Percentiles rank a stretch among this genome's conserved stretches.
These are phyloP conservation scores for Climacium dendroides DNA, from an alignment of 225 moss, liverwort and hornwort genomes.

Conservation along the genomic window DNA sequence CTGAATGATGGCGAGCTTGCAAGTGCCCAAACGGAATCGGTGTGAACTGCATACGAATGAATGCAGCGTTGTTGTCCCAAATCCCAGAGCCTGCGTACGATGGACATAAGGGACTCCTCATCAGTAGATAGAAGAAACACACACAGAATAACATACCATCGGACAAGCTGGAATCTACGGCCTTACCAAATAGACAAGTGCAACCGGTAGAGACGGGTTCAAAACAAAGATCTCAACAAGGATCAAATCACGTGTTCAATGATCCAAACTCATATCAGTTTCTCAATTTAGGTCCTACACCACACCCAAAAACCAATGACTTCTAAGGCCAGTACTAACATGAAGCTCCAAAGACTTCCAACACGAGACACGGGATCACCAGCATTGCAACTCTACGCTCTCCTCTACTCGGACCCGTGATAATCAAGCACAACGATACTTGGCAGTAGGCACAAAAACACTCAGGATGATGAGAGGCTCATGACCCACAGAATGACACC, in stretches of 20 bases:
- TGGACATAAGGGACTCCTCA: background rate
- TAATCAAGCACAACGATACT: background rate
- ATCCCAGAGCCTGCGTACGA: constrained; percentile 72
- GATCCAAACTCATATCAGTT: background rate
- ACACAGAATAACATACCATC: background rate
- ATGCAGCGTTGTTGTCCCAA: constrained; percentile 89
- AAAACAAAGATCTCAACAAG: background rate
- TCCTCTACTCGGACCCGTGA: background rate
- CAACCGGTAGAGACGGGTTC: background rate
- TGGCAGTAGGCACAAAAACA: background rate
- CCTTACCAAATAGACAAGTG: background rate
- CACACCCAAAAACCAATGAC: background rate
- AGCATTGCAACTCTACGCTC: background rate
- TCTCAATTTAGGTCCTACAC: background rate
- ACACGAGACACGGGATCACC: background rate
- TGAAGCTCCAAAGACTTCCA: background rate
- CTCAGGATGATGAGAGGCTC: background rate
- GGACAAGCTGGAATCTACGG: background rate
- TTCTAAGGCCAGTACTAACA: background rate
- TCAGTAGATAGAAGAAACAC: background rate
- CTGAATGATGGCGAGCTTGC: constrained; percentile 78
- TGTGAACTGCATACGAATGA: constrained; percentile 93
- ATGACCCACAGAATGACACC: background rate
- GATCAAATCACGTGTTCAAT: background rate
- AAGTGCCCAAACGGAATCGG: constrained; percentile 88